A percentile compares a stretch with the other conserved stretches of the same genome.
phyloP scores from a whole-genome alignment of 352 stramenopile genomes.

The Phytophthora pseudosyringae region DNA sequence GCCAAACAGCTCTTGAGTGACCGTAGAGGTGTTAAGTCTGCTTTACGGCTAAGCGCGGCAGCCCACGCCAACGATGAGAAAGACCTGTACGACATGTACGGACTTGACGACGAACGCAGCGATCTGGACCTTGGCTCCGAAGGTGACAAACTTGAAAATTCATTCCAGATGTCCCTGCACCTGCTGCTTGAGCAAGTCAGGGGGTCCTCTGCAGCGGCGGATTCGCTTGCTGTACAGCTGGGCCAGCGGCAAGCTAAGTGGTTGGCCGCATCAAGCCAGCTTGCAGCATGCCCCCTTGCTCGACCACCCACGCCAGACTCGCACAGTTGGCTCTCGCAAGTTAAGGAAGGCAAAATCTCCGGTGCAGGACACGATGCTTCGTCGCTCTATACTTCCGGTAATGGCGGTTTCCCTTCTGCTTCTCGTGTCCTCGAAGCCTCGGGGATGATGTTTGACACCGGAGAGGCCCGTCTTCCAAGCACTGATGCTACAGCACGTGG shows the following conservation, averaged over 20 bases:
- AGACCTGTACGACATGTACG: conserved; percentile 26
- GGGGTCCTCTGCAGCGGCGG: conserved; percentile 33
- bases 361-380: conserved; percentile 66
- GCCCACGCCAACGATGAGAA: conserved; percentile 12
- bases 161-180: conserved; percentile 34
- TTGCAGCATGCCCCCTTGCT: conserved; percentile 63
- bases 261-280: conserved; percentile 73
- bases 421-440: conserved; percentile 44
- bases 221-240: conserved; percentile 34
- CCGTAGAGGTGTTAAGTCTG: conserved; percentile 21
- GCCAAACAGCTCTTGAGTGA: conserved; percentile 45
- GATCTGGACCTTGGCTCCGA: conserved; percentile 27
- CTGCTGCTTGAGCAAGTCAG: conserved; percentile 39
- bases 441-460: conserved; percentile 51
- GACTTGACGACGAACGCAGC: conserved; percentile 25
- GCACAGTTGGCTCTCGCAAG: conserved; percentile 78
- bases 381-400: conserved; percentile 23
- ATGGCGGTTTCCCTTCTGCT: conserved; percentile 37
- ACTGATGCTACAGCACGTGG: conserved; percentile 13
- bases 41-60: conserved; percentile 12
- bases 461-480: conserved; percentile 32
- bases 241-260: conserved; percentile 63
- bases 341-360: conserved; percentile 82
- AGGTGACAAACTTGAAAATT: conserved; percentile 34
- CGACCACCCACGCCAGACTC: conserved; percentile 58